Base-by-base conservation (phyloP, 805 yeast genomes). In the Wickerhamomyces chambardii region DNA sequence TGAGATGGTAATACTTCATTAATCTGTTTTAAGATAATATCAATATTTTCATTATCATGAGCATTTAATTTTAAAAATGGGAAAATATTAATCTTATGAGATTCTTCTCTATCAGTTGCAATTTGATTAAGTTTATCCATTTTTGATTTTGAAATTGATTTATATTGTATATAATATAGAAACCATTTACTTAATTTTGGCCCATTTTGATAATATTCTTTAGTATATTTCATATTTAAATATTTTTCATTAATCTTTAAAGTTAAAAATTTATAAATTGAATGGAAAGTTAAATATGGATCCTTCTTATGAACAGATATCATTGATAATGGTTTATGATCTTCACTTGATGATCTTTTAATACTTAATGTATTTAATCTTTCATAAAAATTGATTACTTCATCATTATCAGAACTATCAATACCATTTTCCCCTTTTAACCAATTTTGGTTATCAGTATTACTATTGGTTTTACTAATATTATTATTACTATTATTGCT, bases 1-100 rank as follows among this genome's bases (percentile, higher is more conserved):
- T 51, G 50, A 6, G 48, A 39, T 1, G 76, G 75, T 16, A 67
- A 41, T 3, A 56, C 47, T 3, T 47, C 35, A 31, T 50, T 49
- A 14, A 67, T 51, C 38, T 51, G 46, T 26, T 53, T 54, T 29
- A 56, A 50, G 14, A 60, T 37, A 24, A 53, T 37, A 31, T 56
- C 62, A 4, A 53, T 47, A 22, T 55, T 58, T 5, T 31, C 28
- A 30, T 34, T 32, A 4, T 33, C 8, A 5, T 39, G 37, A n/a
- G 40, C 40, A 17, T 39, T 17, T 9, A 39, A 15, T 2, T 35
- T 29, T 9, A 36, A 16, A 24, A 46, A 41, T 10, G 47, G 47
- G 37, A 36, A 36, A 12, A 26, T 17, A 14, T 28, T 30, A 10
- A 27, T 15, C 14, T 34, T n/a, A 12, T 24, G 27, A 24, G n/a